phyloP scores from a whole-genome alignment of 257 asterid genomes.

The Salvia miltiorrhiza region DNA sequence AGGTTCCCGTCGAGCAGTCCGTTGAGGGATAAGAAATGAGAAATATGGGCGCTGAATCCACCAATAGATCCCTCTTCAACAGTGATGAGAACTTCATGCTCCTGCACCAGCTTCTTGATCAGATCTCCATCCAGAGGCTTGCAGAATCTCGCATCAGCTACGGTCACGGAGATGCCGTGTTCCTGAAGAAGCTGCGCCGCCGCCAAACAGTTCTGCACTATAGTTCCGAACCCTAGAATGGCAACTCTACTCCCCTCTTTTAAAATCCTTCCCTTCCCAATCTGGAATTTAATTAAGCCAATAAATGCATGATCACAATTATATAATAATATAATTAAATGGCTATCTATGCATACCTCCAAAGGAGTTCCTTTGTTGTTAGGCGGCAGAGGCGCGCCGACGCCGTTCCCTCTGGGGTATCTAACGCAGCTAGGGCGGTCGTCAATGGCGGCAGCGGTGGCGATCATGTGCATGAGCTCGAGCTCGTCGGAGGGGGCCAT shows the following conservation, averaged over 20 bases:
- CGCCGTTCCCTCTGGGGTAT: slow-evolving; percentile 72
- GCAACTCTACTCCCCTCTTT: slow-evolving; percentile 40
- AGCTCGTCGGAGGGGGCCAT: slow-evolving; percentile 82
- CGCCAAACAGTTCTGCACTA: slow-evolving; percentile 38
- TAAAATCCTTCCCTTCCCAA: slow-evolving; percentile 41
- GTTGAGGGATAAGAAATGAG: slow-evolving; percentile 52
- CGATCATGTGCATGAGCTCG: slow-evolving; percentile 71
- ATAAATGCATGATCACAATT: too few species aligned
- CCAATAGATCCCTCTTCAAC: slow-evolving; percentile 70
- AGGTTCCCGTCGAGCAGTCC: slow-evolving; percentile 54
- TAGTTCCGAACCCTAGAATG: slow-evolving; percentile 40
- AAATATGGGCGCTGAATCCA: slow-evolving; percentile 64
- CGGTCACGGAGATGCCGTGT: slow-evolving; percentile 23
- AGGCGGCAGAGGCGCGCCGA: slow-evolving; percentile 46
- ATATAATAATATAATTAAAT: not conserved
- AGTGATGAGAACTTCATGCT: slow-evolving; percentile 54
- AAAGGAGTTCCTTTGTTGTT: slow-evolving; percentile 57
- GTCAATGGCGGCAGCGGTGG: slow-evolving; percentile 58
- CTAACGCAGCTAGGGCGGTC: slow-evolving; percentile 68
- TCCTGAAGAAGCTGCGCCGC: slow-evolving; percentile 33
- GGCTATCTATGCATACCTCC: slow-evolving; percentile 32
- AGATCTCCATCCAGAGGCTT: slow-evolving; percentile 47
- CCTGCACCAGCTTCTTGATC: slow-evolving; percentile 34
- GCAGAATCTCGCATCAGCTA: slow-evolving; percentile 52
- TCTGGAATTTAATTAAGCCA: slow-evolving; percentile 5